Conservation (phyloP, 2,329 filamentous ascomycete species). For the Colletotrichum godetiae region DNA sequence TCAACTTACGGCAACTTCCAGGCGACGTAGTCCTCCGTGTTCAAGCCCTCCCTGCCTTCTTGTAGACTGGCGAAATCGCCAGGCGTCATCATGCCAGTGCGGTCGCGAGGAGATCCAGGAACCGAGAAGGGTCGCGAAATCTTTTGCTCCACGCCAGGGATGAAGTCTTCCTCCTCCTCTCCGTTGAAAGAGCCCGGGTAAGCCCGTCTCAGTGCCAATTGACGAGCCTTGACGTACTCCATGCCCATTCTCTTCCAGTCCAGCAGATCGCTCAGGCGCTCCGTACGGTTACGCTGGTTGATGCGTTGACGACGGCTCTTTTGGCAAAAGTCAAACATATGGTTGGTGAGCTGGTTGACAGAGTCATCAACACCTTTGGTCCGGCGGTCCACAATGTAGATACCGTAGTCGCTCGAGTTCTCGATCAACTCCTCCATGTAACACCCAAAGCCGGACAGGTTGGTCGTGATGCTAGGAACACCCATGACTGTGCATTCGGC, state of each 20-base stretch:
- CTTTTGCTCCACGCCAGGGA: constrained; percentile 93
- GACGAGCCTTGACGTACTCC: constrained; percentile 98
- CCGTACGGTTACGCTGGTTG: constrained; percentile 97
- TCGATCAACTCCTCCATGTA: constrained; percentile 99
- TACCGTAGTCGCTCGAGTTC: constrained; percentile 97
- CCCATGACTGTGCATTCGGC: constrained; percentile 99
- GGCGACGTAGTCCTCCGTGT: constrained; percentile 96
- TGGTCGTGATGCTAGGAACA: constrained; percentile 97
- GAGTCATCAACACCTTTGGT: constrained; percentile 97
- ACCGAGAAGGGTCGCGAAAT: constrained; percentile 94
- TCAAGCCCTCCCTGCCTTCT: constrained; percentile 91
- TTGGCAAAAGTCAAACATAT: constrained; percentile 92
- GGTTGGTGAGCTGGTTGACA: constrained; percentile 91
- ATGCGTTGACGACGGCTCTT: constrained; percentile 98
- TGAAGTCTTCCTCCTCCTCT: constrained; percentile 88
- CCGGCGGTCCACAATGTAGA: constrained; percentile 97
- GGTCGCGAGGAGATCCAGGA: constrained; percentile 90
- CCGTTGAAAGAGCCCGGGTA: constrained; percentile 88
- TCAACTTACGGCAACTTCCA: constrained; percentile 95
- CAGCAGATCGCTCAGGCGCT: constrained; percentile 91
- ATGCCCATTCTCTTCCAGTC: constrained; percentile 99
- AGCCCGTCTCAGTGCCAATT: constrained; percentile 89
- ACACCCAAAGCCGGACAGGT: constrained; percentile 96
- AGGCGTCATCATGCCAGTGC: constrained; percentile 98
- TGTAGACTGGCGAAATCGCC: constrained; percentile 97